These are phyloP conservation scores for Saururus chinensis DNA, from an alignment of 164 flowering plant species.

Conservation along the genomic window DNA sequence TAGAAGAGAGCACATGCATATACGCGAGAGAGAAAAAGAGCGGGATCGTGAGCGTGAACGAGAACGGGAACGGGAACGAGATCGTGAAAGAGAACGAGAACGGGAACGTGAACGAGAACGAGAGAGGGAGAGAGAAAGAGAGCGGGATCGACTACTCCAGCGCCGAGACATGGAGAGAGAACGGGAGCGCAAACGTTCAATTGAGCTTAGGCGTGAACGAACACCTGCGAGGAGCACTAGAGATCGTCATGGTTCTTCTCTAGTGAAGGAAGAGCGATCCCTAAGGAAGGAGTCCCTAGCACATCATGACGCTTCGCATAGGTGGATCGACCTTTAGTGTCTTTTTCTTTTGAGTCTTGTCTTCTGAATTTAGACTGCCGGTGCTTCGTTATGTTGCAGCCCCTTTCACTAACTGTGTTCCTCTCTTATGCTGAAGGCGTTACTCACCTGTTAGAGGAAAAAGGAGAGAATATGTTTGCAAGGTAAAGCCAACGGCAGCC, in stretches of 20 bases:
- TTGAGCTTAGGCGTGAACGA: constrained; percentile 58
- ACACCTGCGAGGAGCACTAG: constrained; percentile 59
- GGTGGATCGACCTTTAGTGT: constrained; percentile 63
- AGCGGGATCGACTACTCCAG: constrained; percentile 20
- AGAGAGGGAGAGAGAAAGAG: constrained; percentile 26
- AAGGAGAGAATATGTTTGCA: constrained; percentile 97
- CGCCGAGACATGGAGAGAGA: constrained; percentile 42
- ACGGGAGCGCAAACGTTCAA: constrained; percentile 39
- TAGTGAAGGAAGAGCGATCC: constrained; percentile 42
- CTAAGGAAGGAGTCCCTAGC: constrained; percentile 48
- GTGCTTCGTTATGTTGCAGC: constrained; percentile 42
- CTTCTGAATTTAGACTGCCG: constrained; percentile 44
- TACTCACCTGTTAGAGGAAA: constrained; percentile 84
- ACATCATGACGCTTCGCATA: constrained; percentile 59
- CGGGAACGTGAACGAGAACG: constrained; percentile 43
- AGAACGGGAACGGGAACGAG: constrained; percentile 20
- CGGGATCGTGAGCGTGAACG: constrained; percentile 24
- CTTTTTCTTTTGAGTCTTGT: constrained; percentile 35
- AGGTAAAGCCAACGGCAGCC: constrained; percentile 53
- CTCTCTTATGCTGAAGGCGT: constrained; percentile 95
- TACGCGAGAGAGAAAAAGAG: constrained; percentile 64
- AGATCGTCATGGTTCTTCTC: constrained; percentile 58
- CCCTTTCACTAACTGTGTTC: constrained; percentile 61
- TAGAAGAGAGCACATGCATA: constrained; percentile 59
- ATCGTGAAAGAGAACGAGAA: constrained; percentile 4